Conservation (phyloP, 2,329 filamentous ascomycete species). For the Penicillium sp. region DNA sequence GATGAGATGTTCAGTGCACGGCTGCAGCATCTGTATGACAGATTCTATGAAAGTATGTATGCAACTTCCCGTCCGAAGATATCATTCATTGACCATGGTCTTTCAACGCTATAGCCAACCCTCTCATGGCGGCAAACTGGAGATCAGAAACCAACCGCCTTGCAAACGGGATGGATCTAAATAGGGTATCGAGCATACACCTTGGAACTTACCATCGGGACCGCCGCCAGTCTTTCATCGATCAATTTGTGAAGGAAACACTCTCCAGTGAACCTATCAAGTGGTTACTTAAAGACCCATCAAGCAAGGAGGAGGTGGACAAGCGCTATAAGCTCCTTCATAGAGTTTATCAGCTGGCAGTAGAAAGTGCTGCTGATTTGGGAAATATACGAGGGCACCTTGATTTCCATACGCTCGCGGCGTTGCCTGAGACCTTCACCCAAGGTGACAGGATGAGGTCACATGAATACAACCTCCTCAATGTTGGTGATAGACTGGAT, state of each 20-base stretch:
- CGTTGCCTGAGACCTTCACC: neutral
- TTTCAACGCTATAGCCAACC: neutral
- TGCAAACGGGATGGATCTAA: neutral
- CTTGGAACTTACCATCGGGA: neutral
- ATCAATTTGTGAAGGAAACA: neutral
- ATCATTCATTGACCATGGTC: too few relatives aligned
- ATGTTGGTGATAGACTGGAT: neutral
- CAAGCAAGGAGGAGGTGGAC: neutral
- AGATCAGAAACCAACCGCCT: neutral
- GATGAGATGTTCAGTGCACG: neutral
- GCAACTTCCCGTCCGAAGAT: neutral
- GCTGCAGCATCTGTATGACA: neutral
- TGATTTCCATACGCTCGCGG: neutral
- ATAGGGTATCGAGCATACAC: neutral
- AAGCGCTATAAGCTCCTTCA: neutral
- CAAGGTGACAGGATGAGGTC: neutral
- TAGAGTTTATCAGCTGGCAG: neutral
- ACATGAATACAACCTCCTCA: neutral
- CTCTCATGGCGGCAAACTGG: neutral
- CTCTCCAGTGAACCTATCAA: neutral
- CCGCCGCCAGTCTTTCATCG: neutral
- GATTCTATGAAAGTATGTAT: neutral
- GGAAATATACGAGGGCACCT: neutral
- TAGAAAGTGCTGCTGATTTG: accelerated
- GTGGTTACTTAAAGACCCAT: neutral